Evolutionary conservation across 345 rosid genomes (phyloP), one percentile per base, ranked within the genome.

Genomic region (Eucalyptus tenuipes): DNA sequence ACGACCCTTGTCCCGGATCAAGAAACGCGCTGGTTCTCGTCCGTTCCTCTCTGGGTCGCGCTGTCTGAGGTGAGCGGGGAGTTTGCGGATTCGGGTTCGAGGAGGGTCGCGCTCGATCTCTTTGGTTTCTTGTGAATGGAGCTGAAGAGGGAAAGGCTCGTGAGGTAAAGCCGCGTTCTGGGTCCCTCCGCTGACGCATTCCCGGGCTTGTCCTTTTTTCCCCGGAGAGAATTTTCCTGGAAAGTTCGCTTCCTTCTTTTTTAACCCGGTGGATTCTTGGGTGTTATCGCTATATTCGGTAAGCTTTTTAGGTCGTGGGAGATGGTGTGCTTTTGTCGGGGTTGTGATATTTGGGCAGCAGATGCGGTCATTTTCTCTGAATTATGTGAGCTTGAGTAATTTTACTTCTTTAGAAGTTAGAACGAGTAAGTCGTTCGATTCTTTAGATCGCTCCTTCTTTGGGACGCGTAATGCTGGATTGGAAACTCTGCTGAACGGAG

Each of bases 91-190:
- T 75, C 7, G 81, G 45, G 81, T 71, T 71, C 45, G 4, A 85
- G 64, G 31, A 49, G 87, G 66, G 87, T 86, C 50, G 71, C 45
- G 49, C 13, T 57, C 52, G 29, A 61, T 59, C 49, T 52, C 3
- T 4, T 55, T 22, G 61, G 75, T 44, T 42, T 44, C 49, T 81
- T 4, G 64, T 49, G 13, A 13, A 96, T 94, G 98, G 96, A 96
- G 92, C 91, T 92, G 88, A 94, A 89, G 89, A 95, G 92, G 91
- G 95, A 91, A 48, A 94, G 92, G 90, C 93, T 94, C 86, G 93
- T 94, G 85, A 94, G 93, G 97, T 93, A 57, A 91, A 91, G 87
- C 81, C 29, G 25, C 24, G 18, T 80, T 6, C 22, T 55, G 42
- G n/a, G 22, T 49, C 12, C 29, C 64, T 37, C 68, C n/a, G 86